Evolutionary conservation across 164 flowering plant species (phyloP).

Genomic region (Nelumbo lutea): DNA sequence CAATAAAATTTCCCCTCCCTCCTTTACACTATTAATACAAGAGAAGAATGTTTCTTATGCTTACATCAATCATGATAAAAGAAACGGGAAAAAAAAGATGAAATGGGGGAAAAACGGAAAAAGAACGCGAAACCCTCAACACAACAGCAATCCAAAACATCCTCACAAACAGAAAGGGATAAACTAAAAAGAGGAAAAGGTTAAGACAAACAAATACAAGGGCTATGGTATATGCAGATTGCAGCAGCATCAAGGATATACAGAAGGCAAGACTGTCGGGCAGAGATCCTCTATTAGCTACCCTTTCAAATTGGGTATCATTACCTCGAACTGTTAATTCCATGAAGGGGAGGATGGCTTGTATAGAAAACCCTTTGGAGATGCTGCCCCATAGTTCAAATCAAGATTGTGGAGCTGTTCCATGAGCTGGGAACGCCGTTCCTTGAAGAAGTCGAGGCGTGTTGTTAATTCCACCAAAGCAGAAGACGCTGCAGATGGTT

Average conservation of each 20-base stretch:
- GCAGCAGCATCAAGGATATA: conserved; percentile 15
- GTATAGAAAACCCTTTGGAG: conserved; percentile 63
- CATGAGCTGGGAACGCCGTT: conserved; percentile 92
- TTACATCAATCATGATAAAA: too few species aligned
- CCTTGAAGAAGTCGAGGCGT: conserved; percentile 97
- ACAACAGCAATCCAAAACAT: too few species aligned
- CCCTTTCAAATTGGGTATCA: background rate
- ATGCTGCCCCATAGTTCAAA: conserved; percentile 52
- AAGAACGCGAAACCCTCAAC: too few species aligned
- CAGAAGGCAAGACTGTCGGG: conserved; percentile 2
- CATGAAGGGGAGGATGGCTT: conserved; percentile 79
- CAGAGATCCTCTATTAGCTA: background rate
- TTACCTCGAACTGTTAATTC: conserved; percentile 25
- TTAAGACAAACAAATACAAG: too few species aligned
- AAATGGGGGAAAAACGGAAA: too few species aligned
- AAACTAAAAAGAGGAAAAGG: background rate
- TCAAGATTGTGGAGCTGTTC: conserved; percentile 95
- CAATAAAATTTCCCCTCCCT: too few species aligned
- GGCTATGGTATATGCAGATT: background rate
- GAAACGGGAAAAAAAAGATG: too few species aligned
- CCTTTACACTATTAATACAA: too few species aligned
- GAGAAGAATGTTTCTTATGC: too few species aligned
- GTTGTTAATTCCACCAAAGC: conserved; percentile 86
- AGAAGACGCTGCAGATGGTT: conserved; percentile 66
- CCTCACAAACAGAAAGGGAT: background rate